phyloP scores from a whole-genome alignment of 192 early-diverging fungal genomes.

The Entomortierella chlamydospora region DNA sequence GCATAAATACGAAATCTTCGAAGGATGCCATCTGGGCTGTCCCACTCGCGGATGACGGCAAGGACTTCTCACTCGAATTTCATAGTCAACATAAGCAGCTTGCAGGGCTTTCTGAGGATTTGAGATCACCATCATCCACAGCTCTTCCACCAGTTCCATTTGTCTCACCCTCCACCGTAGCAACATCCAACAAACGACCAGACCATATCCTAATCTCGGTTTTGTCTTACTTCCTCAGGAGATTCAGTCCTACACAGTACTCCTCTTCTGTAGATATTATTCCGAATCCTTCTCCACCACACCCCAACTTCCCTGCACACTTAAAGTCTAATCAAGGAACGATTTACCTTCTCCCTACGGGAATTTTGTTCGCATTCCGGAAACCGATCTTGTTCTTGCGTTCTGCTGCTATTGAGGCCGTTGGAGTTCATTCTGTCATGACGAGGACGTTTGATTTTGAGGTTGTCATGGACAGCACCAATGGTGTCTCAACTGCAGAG shows the following conservation, averaged over 20 bases:
- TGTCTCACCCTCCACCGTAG: neutral
- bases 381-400: slow-evolving; percentile 44
- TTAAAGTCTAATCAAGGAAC: slow-evolving; percentile 49
- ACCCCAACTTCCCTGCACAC: slow-evolving; percentile 41
- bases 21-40: slow-evolving; percentile 50
- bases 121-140: neutral
- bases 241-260: neutral
- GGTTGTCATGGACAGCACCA: slow-evolving; percentile 25
- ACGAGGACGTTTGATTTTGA: slow-evolving; percentile 51
- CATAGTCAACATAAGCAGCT: slow-evolving; percentile 11
- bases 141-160: slow-evolving; percentile 10
- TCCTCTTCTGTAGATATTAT: slow-evolving; percentile 1
- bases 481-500: slow-evolving; percentile 6
- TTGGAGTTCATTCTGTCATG: slow-evolving; percentile 36
- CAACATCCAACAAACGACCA: slow-evolving; percentile 24
- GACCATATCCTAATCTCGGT: slow-evolving; percentile 28
- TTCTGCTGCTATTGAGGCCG: slow-evolving; percentile 19
- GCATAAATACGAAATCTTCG: neutral
- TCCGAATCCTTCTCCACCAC: slow-evolving; percentile 12
- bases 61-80: slow-evolving; percentile 30
- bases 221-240: slow-evolving; percentile 15
- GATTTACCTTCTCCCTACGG: slow-evolving; percentile 42
- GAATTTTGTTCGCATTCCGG: slow-evolving; percentile 44
- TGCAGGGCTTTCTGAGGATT: slow-evolving; percentile 18
- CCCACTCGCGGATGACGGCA: slow-evolving; percentile 39